phyloP scores from a whole-genome alignment of 805 yeast genomes.

The Deakozyma indianensis region DNA sequence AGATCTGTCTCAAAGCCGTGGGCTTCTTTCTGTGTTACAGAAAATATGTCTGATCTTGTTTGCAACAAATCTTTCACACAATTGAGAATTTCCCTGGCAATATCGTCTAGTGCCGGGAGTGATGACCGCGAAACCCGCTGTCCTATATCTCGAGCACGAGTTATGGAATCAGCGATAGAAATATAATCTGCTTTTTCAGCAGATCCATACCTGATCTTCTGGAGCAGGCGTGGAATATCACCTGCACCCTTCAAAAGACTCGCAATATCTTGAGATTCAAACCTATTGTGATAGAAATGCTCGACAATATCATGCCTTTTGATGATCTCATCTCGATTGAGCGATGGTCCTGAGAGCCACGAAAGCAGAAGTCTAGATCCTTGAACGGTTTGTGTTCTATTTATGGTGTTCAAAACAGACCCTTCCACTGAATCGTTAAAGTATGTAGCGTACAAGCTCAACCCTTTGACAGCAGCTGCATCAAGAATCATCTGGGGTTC shows the following conservation, averaged over 20 bases:
- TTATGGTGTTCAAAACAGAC: slow-evolving; percentile 49
- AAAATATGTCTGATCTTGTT: no score
- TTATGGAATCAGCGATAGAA: no score
- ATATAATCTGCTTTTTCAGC: no score
- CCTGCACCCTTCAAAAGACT: not conserved
- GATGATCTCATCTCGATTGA: slow-evolving; percentile 39
- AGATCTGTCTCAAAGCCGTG: no score
- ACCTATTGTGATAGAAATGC: slow-evolving; percentile 17
- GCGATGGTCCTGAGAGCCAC: slow-evolving; percentile 71
- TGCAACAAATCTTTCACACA: no score
- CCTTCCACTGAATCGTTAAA: slow-evolving; percentile 40
- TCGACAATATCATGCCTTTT: slow-evolving; percentile 38
- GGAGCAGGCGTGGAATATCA: not conserved
- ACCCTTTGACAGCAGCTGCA: not conserved
- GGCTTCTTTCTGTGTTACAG: no score
- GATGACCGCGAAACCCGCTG: no score
- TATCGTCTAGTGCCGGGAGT: no score
- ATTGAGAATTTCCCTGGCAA: no score
- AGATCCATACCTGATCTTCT: not conserved
- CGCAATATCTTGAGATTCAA: not conserved
- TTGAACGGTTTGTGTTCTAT: slow-evolving; percentile 58
- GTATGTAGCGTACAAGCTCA: not conserved
- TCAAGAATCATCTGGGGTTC: not conserved
- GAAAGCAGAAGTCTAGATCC: slow-evolving; percentile 61
- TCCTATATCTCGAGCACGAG: no score